phyloP scores from a whole-genome alignment of 805 yeast genomes.

The Debaryomyces maramus region DNA sequence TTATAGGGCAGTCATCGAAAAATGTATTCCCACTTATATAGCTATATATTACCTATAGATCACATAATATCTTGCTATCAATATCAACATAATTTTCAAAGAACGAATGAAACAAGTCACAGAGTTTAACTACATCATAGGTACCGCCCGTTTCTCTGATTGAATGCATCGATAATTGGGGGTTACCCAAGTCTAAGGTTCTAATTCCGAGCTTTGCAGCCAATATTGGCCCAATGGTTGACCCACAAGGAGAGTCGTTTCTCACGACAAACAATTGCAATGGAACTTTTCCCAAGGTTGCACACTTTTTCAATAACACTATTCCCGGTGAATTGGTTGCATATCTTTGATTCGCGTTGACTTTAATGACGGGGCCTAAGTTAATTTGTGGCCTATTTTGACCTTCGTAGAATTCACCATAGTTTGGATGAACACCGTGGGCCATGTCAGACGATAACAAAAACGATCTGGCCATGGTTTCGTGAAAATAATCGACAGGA shows the following conservation, averaged over 20 bases:
- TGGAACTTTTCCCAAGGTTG: constrained; percentile 69
- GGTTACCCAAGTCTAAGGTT: constrained; percentile 87
- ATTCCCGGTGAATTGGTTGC: constrained; percentile 92
- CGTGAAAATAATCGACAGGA: constrained; percentile 39
- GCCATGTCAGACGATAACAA: constrained; percentile 94
- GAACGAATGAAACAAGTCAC: constrained; percentile 60
- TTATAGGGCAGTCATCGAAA: constrained; percentile 21
- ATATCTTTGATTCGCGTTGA: constrained; percentile 94
- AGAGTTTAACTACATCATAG: constrained; percentile 64
- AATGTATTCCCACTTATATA: constrained; percentile 25
- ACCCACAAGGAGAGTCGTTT: constrained; percentile 92
- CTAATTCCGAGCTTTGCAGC: constrained; percentile 85
- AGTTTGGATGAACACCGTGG: constrained; percentile 96
- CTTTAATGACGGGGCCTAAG: constrained; percentile 87
- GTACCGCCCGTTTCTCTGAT: constrained; percentile 90
- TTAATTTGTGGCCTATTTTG: constrained; percentile 80
- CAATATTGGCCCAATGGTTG: constrained; percentile 93
- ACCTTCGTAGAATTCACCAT: constrained; percentile 70
- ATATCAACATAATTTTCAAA: constrained; percentile 41
- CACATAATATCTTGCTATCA: constrained; percentile 30
- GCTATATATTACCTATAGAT: constrained; percentile 5
- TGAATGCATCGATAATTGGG: constrained; percentile 91
- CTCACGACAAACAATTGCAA: constrained; percentile 90
- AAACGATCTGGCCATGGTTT: constrained; percentile 74
- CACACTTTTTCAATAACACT: constrained; percentile 71